These are phyloP conservation scores for Xylaria sp. DNA, from an alignment of 2,329 filamentous ascomycete genomes.

Conservation along the genomic window DNA sequence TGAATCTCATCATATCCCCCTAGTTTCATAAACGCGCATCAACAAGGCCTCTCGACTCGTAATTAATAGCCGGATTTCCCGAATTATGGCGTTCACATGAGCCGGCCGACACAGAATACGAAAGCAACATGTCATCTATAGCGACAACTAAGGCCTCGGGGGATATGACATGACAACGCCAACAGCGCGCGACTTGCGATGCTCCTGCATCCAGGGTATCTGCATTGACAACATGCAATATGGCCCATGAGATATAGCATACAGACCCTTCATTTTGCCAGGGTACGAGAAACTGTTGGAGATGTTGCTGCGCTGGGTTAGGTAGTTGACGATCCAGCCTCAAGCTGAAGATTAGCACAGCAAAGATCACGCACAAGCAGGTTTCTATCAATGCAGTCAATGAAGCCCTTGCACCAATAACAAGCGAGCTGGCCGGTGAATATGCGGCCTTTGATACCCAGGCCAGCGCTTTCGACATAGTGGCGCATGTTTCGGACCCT, in stretches of 20 bases:
- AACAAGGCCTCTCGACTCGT: not conserved
- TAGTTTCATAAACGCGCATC: not conserved
- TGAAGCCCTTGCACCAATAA: not conserved
- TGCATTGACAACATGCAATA: not conserved
- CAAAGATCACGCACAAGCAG: not conserved
- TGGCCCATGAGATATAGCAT: not conserved
- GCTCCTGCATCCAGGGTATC: not conserved
- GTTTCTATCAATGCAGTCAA: not conserved
- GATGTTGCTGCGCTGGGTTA: not conserved
- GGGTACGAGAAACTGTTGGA: not conserved
- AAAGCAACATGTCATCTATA: not conserved
- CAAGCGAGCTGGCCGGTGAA: not conserved
- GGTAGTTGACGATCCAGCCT: not conserved
- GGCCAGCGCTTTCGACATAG: not conserved
- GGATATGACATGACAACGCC: not conserved
- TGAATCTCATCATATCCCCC: constrained; percentile 9
- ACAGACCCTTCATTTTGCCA: not conserved
- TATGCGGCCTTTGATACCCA: not conserved
- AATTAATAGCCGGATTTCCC: not conserved
- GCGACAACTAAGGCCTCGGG: not conserved
- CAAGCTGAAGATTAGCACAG: not conserved
- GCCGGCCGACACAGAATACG: not conserved
- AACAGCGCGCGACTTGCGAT: not conserved
- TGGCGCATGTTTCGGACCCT: not conserved
- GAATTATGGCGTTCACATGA: not conserved